These are phyloP conservation scores for Colletotrichum navitas DNA, from an alignment of 2,329 filamentous ascomycete genomes.

Conservation along the genomic window DNA sequence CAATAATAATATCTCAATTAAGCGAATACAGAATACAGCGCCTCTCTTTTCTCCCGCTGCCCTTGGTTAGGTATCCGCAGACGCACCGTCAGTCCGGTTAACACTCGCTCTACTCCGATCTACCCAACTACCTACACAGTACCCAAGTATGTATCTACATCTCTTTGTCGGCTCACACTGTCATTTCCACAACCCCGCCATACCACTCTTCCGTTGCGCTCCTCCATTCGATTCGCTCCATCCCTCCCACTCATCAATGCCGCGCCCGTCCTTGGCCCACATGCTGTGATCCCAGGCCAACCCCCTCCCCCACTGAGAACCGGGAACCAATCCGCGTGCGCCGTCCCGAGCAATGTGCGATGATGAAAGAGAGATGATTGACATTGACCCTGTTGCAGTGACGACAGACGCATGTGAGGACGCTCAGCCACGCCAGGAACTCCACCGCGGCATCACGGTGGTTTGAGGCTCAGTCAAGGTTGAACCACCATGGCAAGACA, in stretches of 20 bases:
- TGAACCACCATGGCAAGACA: conserved; percentile 22
- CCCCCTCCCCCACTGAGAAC: conserved; percentile 2
- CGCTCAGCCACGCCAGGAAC: conserved; percentile 37
- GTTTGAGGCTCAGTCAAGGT: conserved; percentile 39
- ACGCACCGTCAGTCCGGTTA: not conserved
- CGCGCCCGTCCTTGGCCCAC: conserved; percentile 21
- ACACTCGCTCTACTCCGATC: not conserved
- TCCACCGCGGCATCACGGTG: conserved; percentile 30
- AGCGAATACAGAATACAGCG: conserved; percentile 37
- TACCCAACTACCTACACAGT: too few relatives aligned
- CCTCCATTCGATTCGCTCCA: too few relatives aligned
- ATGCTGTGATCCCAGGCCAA: conserved; percentile 31
- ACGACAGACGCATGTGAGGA: conserved; percentile 35
- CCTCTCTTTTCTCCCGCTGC: conserved; percentile 16
- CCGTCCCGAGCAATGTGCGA: conserved; percentile 33
- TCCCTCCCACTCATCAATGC: conserved; percentile 34
- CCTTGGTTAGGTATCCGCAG: not conserved
- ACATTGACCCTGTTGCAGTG: conserved; percentile 39
- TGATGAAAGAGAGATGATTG: conserved; percentile 20
- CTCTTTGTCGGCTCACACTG: conserved; percentile 13
- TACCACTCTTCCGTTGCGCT: conserved; percentile 32
- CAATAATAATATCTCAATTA: conserved; percentile 14
- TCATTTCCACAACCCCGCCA: conserved; percentile 27
- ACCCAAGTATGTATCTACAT: too few relatives aligned
- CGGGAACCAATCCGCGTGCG: conserved; percentile 17